Evolutionary conservation across 2,329 filamentous ascomycete genomes (phyloP).

Genomic region (Thielaviopsis punctulata): DNA sequence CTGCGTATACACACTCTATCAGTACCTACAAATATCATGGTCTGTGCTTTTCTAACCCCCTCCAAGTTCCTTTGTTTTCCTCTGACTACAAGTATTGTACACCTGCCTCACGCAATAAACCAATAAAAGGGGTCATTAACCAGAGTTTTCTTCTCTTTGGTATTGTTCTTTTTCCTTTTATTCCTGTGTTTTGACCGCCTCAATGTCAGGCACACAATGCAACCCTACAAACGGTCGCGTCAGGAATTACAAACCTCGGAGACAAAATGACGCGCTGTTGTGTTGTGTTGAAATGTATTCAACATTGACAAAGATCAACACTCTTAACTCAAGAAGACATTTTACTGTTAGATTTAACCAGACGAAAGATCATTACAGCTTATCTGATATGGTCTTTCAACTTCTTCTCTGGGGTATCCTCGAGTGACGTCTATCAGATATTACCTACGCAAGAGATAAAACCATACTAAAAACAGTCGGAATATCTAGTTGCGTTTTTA

Average conservation of each 20-base stretch:
- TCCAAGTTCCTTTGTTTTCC: neutral
- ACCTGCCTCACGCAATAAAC: no score
- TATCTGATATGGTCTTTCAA: neutral
- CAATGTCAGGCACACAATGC: neutral
- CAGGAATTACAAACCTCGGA: neutral
- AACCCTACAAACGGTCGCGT: neutral
- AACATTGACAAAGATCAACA: neutral
- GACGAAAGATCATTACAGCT: neutral
- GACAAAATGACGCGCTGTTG: neutral
- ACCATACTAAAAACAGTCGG: neutral
- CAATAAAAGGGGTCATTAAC: neutral
- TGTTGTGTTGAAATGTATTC: neutral
- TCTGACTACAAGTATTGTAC: no score
- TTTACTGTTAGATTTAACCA: neutral
- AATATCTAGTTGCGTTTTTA: neutral
- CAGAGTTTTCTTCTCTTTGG: neutral
- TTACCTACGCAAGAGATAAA: neutral
- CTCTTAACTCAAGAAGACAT: neutral
- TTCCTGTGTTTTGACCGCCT: neutral
- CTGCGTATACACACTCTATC: no score
- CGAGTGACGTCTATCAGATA: neutral
- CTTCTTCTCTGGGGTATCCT: neutral
- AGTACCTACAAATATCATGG: no score
- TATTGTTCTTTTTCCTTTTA: neutral
- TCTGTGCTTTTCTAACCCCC: neutral